A percentile compares a stretch with the other conserved stretches of the same genome.
phyloP scores from a whole-genome alignment of 116 monocot genomes.

The Thalassia testudinum region DNA sequence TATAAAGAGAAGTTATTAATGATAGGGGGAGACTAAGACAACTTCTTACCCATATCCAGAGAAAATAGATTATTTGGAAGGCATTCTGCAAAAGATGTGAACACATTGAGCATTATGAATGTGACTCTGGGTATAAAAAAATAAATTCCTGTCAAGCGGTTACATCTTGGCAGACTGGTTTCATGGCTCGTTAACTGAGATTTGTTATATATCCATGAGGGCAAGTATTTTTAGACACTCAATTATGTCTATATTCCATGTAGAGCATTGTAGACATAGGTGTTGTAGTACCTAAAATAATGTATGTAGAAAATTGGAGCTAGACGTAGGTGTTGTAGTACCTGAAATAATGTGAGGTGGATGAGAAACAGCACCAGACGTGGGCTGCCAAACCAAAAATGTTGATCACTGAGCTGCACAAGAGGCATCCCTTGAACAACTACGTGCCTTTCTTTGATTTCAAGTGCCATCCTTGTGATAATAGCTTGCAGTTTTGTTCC shows the following conservation, averaged over 20 bases:
- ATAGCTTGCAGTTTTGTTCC: constrained; percentile 34
- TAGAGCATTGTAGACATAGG: background rate
- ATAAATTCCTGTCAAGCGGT: no score
- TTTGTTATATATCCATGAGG: no score
- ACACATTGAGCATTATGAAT: no score
- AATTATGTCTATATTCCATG: background rate
- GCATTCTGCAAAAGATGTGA: constrained; percentile 55
- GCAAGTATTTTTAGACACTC: background rate
- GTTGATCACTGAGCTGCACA: constrained; percentile 16
- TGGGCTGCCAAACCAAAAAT: constrained; percentile 23
- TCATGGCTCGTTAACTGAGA: no score
- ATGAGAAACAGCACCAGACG: constrained; percentile 20
- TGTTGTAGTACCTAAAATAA: constrained; percentile 15
- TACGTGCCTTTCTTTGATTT: constrained; percentile 21
- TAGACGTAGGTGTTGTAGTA: background rate
- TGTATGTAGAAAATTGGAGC: constrained; percentile 2
- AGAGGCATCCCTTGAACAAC: constrained; percentile 24
- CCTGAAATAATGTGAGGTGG: constrained; percentile 27
- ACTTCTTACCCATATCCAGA: constrained; percentile 74
- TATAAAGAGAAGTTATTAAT: background rate
- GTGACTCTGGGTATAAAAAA: no score
- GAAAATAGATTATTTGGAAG: constrained; percentile 71
- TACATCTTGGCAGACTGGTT: no score
- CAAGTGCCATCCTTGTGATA: constrained; percentile 21
- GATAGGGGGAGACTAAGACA: background rate